These are phyloP conservation scores for Actinidia arguta DNA, from an alignment of 179 eudicot species.

Conservation along the genomic window DNA sequence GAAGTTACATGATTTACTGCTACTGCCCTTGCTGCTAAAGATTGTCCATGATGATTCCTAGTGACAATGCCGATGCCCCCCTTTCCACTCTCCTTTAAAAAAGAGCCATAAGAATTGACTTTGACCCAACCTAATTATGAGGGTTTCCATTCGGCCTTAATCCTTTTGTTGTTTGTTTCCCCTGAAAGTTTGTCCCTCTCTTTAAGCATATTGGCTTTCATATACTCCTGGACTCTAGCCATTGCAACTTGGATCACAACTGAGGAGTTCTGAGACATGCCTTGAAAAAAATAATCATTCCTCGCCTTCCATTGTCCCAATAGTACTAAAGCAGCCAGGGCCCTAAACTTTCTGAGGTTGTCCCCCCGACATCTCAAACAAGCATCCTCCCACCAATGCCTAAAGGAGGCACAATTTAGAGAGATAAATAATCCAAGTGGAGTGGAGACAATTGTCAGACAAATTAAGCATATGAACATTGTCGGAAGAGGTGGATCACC, in stretches of 20 bases:
- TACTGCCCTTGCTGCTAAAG: too few relatives aligned
- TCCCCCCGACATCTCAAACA: background rate
- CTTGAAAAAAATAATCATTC: too few relatives aligned
- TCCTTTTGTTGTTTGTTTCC: too few relatives aligned
- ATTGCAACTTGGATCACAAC: background rate
- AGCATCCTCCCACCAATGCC: background rate
- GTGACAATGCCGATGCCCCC: too few relatives aligned
- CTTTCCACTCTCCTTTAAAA: too few relatives aligned
- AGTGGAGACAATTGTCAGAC: background rate
- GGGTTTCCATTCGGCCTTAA: background rate
- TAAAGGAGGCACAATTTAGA: background rate
- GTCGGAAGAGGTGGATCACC: background rate
- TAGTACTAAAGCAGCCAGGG: background rate
- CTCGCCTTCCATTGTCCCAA: background rate
- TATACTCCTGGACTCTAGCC: background rate
- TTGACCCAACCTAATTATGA: background rate
- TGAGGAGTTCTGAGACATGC: background rate
- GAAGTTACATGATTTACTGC: too few relatives aligned
- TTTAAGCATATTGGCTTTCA: background rate
- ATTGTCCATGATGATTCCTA: too few relatives aligned
- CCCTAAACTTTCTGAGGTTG: background rate
- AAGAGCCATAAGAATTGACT: background rate
- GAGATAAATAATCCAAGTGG: too few relatives aligned
- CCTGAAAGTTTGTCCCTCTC: too few relatives aligned
- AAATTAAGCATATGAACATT: background rate